These are phyloP conservation scores for Brassica nigra DNA, from an alignment of 345 rosid species.

Conservation along the genomic window DNA sequence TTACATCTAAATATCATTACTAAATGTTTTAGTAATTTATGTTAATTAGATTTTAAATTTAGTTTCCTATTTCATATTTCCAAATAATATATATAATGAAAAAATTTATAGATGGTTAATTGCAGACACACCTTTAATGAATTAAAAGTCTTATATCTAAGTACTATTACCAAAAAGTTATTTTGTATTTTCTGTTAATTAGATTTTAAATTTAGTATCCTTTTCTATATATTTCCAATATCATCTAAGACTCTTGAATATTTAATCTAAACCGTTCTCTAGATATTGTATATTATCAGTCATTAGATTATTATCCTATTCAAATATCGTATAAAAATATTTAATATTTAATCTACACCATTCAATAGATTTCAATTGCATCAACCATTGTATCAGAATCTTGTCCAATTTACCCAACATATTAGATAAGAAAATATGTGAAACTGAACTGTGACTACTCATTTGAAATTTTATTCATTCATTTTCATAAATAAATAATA, in stretches of 20 bases:
- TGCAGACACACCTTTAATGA: too few species aligned
- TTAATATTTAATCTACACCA: not conserved
- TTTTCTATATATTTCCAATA: not conserved
- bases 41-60: too few species aligned
- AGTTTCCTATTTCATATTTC: too few species aligned
- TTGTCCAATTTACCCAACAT: not conserved
- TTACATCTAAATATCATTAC: too few species aligned
- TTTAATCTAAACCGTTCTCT: not conserved
- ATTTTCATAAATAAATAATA: not conserved
- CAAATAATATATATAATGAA: too few species aligned
- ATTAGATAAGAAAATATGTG: not conserved
- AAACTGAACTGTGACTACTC: not conserved
- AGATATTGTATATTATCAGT: not conserved
- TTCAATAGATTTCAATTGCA: not conserved
- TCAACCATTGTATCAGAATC: not conserved
- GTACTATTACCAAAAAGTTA: too few species aligned
- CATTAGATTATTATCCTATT: not conserved
- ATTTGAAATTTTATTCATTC: not conserved
- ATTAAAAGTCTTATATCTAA: too few species aligned
- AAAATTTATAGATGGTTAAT: too few species aligned
- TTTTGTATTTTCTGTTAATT: too few species aligned
- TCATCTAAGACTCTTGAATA: not conserved
- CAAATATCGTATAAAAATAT: not conserved
- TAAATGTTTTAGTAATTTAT: too few species aligned
- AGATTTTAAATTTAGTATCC: too few species aligned